phyloP scores from a whole-genome alignment of 306 rosid species.

The Trifolium pratense region DNA sequence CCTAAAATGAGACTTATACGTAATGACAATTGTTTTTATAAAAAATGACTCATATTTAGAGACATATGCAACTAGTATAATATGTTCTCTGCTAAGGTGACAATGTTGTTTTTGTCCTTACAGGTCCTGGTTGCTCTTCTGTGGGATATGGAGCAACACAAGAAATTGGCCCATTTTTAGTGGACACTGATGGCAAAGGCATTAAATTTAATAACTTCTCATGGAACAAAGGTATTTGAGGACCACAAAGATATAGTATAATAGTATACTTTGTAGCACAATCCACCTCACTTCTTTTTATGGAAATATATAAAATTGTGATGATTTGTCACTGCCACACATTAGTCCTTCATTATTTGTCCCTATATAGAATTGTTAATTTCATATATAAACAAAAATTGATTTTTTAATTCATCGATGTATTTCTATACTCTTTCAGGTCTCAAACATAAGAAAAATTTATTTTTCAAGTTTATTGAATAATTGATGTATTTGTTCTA shows the following conservation, averaged over 20 bases:
- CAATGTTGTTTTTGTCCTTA: slow-evolving; percentile 46
- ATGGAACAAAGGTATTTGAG: slow-evolving; percentile 72
- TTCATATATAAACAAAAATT: no score
- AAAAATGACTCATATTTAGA: no score
- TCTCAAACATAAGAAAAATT: no score
- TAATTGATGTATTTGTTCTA: no score
- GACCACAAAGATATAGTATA: background rate
- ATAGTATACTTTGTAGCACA: background rate
- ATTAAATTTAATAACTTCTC: slow-evolving; percentile 70
- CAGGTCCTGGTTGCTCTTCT: slow-evolving; percentile 98
- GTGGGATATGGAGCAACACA: slow-evolving; percentile 98
- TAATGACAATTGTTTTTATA: no score
- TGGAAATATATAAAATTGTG: slow-evolving; percentile 13
- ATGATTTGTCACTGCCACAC: background rate
- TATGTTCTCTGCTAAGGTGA: slow-evolving; percentile 56
- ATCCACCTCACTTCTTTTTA: background rate
- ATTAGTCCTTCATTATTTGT: no score
- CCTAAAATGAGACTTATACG: no score
- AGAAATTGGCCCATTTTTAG: slow-evolving; percentile 93
- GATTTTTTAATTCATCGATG: no score
- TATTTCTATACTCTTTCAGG: no score
- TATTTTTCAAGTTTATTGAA: no score
- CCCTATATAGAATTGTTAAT: background rate
- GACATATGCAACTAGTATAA: background rate
- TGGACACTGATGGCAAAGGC: slow-evolving; percentile 65